These are phyloP conservation scores for Glomus cerebriforme DNA, from an alignment of 192 early-diverging fungal genomes.

Conservation along the genomic window DNA sequence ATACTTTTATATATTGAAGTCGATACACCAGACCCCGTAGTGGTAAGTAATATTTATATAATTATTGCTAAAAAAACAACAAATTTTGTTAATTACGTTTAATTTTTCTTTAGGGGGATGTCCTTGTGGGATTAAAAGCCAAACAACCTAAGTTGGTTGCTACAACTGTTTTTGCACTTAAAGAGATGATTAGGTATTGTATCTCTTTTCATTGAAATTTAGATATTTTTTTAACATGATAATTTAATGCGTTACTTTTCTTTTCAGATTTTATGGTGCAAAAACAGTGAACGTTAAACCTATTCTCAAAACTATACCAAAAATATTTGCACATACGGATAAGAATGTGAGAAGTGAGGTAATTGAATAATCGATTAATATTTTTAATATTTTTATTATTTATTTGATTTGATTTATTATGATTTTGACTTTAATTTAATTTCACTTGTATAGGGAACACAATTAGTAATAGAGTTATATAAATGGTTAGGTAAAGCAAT, in stretches of 20 bases:
- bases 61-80: neutral
- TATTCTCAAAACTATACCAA: constrained; percentile 80
- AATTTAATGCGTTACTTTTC: neutral
- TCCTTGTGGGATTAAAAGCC: constrained; percentile 76
- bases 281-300: constrained; percentile 81
- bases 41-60: constrained; percentile 58
- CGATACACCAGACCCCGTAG: constrained; percentile 79
- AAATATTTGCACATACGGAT: constrained; percentile 93
- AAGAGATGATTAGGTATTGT: constrained; percentile 60
- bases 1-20: constrained; percentile 88
- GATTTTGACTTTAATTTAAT: neutral
- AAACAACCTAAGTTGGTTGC: constrained; percentile 94
- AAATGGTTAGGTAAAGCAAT: constrained; percentile 90
- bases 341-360: constrained; percentile 91
- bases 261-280: constrained; percentile 71
- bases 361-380: constrained; percentile 31
- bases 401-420: neutral
- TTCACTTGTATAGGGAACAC: constrained; percentile 47
- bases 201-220: constrained; percentile 28
- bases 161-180: constrained; percentile 62
- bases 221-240: neutral
- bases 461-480: constrained; percentile 84
- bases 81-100: neutral
- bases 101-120: constrained; percentile 57
- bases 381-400: neutral